Evolutionary conservation across 2,329 filamentous ascomycete species (phyloP).

Genomic region (Botrytis tulipae): DNA sequence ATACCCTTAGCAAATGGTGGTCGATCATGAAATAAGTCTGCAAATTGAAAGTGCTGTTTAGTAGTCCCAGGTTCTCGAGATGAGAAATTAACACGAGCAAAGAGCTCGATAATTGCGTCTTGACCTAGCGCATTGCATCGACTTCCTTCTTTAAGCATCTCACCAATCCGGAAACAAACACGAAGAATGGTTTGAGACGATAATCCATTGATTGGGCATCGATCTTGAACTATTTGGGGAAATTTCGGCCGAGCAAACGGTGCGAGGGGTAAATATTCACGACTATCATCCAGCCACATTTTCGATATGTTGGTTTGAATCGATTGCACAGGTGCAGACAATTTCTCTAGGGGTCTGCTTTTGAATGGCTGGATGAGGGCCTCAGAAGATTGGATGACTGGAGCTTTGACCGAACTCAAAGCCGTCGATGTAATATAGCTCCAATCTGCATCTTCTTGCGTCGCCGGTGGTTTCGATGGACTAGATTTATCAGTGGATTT

Average conservation of each 20-base stretch:
- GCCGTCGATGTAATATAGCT: neutral
- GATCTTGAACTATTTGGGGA: conserved; percentile 48
- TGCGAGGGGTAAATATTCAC: conserved; percentile 36
- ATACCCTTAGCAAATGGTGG: conserved; percentile 52
- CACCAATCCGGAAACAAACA: conserved; percentile 63
- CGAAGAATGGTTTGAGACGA: conserved; percentile 49
- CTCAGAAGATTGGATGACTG: neutral
- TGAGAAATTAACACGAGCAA: conserved; percentile 58
- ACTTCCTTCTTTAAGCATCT: conserved; percentile 52
- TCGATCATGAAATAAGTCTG: conserved; percentile 58
- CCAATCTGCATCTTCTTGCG: conserved; percentile 17
- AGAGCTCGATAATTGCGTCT: conserved; percentile 61
- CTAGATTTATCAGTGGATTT: conserved; percentile 25
- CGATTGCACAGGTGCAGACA: neutral
- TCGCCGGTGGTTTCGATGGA: conserved; percentile 12
- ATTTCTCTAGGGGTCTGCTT: neutral
- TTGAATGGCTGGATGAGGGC: neutral
- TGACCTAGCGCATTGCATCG: conserved; percentile 47
- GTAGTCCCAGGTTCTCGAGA: conserved; percentile 49
- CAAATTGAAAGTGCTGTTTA: conserved; percentile 63
- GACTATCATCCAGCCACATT: conserved; percentile 29
- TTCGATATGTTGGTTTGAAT: neutral
- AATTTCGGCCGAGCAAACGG: conserved; percentile 54
- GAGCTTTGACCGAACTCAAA: neutral
- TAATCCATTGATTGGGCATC: conserved; percentile 54